A percentile compares a stretch with the other conserved stretches of the same genome.
These are phyloP conservation scores for Neospora caninum DNA, from an alignment of 169 alveolate species.

Conservation along the genomic window DNA sequence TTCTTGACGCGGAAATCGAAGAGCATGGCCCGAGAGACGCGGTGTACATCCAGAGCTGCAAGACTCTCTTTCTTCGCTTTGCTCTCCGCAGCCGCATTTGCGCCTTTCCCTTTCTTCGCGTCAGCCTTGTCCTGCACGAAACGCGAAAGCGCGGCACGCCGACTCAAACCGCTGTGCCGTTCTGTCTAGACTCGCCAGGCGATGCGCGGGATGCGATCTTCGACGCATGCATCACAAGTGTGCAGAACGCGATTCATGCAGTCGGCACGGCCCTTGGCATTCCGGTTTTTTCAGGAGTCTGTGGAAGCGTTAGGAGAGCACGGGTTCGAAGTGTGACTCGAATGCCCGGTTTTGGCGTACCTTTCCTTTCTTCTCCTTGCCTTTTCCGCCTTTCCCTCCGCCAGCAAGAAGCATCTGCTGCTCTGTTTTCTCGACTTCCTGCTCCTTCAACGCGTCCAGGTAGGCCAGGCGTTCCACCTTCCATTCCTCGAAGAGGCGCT, in stretches of 20 bases:
- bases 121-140: not conserved
- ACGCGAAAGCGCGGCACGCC: too few relatives aligned
- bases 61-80: not conserved
- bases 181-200: too few relatives aligned
- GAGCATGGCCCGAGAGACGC: not conserved
- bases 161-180: too few relatives aligned
- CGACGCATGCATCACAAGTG: too few relatives aligned
- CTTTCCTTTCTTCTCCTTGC: not conserved
- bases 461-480: not conserved
- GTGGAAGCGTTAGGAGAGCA: too few relatives aligned
- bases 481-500: constrained; percentile 7
- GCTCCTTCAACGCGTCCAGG: not conserved
- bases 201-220: too few relatives aligned
- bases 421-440: not conserved
- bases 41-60: not conserved
- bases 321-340: too few relatives aligned
- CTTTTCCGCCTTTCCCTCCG: not conserved
- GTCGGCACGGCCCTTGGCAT: too few relatives aligned
- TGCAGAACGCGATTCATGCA: too few relatives aligned
- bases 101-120: not conserved
- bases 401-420: not conserved
- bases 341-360: too few relatives aligned
- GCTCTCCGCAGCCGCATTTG: not conserved
- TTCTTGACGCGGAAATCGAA: constrained; percentile 21
- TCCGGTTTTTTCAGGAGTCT: too few relatives aligned